Evolutionary conservation across 441 rosid species (phyloP).

Genomic region (Gossypium laxum): DNA sequence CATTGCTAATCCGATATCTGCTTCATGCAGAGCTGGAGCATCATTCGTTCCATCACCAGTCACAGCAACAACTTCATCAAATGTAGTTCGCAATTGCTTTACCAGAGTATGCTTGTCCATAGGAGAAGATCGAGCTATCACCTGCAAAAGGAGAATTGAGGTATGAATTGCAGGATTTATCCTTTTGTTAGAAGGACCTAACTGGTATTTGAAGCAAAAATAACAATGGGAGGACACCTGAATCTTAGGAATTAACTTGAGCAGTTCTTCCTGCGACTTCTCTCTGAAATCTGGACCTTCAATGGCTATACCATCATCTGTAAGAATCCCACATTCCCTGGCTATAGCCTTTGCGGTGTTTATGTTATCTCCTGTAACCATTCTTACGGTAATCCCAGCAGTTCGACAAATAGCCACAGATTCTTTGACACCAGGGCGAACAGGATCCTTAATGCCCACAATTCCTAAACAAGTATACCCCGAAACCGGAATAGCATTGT

Average conservation of each 20-base stretch:
- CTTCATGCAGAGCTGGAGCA: conserved; percentile 78
- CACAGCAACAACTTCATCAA: conserved; percentile 68
- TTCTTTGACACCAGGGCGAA: conserved; percentile 64
- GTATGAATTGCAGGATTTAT: background rate
- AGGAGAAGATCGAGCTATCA: conserved; percentile 72
- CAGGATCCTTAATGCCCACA: conserved; percentile 70
- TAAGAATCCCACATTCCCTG: conserved; percentile 66
- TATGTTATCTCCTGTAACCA: conserved; percentile 72
- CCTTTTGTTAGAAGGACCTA: background rate
- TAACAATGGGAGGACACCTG: conserved; percentile 39
- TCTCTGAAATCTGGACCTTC: conserved; percentile 69
- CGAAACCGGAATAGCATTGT: conserved; percentile 46
- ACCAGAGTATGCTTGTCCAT: conserved; percentile 67
- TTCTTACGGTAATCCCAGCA: conserved; percentile 58
- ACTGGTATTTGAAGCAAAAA: background rate
- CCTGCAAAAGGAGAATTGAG: conserved; percentile 27
- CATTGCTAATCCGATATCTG: conserved; percentile 74
- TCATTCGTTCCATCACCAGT: conserved; percentile 80
- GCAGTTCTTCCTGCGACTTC: conserved; percentile 50
- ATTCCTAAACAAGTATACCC: conserved; percentile 62
- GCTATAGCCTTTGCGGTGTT: conserved; percentile 73
- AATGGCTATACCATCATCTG: conserved; percentile 54
- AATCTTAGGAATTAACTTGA: conserved; percentile 63
- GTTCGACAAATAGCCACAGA: conserved; percentile 54
- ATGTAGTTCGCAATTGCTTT: conserved; percentile 52